These are phyloP conservation scores for Allomyces javanicus DNA, from an alignment of 192 early-diverging fungal species.

Conservation along the genomic window DNA sequence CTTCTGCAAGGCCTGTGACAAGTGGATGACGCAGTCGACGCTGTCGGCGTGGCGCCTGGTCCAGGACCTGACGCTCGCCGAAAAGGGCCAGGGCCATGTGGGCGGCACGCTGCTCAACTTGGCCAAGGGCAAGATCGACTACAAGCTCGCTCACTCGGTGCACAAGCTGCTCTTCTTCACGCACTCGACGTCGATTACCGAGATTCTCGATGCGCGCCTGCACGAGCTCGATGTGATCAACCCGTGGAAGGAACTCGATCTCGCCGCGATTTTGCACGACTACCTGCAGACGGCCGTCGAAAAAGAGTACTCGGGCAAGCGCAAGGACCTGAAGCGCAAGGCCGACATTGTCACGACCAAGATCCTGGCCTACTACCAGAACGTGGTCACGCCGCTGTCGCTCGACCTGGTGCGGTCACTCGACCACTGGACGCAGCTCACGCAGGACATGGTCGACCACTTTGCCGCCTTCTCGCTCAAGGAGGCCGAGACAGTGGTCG, in stretches of 20 bases:
- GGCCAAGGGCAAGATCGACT: neutral
- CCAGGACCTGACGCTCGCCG: neutral
- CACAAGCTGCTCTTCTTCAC: neutral
- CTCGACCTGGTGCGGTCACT: neutral
- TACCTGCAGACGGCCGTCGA: neutral
- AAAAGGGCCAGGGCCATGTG: neutral
- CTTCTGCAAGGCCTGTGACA: neutral
- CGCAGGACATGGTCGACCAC: neutral
- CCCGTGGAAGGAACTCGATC: neutral
- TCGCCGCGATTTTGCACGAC: neutral
- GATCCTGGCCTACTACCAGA: neutral
- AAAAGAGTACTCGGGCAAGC: neutral
- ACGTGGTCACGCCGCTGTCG: neutral
- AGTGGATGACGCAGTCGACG: neutral
- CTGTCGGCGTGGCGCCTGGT: neutral
- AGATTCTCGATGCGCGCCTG: neutral
- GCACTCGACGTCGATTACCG: neutral
- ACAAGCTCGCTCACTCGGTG: neutral
- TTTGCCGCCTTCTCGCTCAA: no score
- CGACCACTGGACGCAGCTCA: neutral
- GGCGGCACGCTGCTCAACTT: slow-evolving; percentile 1
- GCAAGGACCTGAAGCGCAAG: neutral
- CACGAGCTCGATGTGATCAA: neutral
- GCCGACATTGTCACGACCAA: neutral
- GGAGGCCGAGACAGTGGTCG: neutral